Evolutionary conservation across 495 filamentous ascomycete genomes (phyloP).

Genomic region (Collariella sp.): DNA sequence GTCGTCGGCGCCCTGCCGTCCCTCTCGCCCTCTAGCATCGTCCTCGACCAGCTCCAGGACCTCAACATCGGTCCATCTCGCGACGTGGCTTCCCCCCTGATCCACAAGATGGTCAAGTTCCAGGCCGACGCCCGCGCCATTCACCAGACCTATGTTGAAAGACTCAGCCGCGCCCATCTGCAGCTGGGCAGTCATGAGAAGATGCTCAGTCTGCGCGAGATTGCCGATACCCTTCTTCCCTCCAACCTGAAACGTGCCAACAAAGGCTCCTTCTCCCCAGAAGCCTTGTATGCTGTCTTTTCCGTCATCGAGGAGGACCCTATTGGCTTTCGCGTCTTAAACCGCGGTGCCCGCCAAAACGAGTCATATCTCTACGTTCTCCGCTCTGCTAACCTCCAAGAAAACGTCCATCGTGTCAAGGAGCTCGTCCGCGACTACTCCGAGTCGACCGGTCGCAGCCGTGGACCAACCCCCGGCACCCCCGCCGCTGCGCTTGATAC

Average conservation of each 20-base stretch:
- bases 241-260: slow-evolving; percentile 38
- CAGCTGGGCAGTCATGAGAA: slow-evolving; percentile 40
- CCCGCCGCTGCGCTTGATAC: slow-evolving; percentile 7
- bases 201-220: slow-evolving; percentile 54
- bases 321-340: slow-evolving; percentile 37
- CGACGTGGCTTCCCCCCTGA: slow-evolving; percentile 38
- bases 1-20: slow-evolving; percentile 54
- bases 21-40: slow-evolving; percentile 15
- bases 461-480: background rate
- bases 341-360: slow-evolving; percentile 22
- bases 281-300: slow-evolving; percentile 61
- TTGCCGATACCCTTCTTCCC: slow-evolving; percentile 46
- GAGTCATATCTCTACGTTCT: slow-evolving; percentile 35
- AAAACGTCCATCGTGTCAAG: slow-evolving; percentile 23
- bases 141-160: slow-evolving; percentile 43
- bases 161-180: slow-evolving; percentile 43
- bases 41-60: slow-evolving; percentile 41
- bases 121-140: slow-evolving; percentile 39
- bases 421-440: slow-evolving; percentile 27
- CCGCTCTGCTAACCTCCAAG: slow-evolving; percentile 24
- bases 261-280: slow-evolving; percentile 41
- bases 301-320: slow-evolving; percentile 50
- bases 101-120: slow-evolving; percentile 48
- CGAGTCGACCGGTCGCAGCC: slow-evolving; percentile 5
- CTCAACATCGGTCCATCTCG: slow-evolving; percentile 46